Conservation (phyloP, 1,284 basidiomycete species). For the Ustilago cynodontis region DNA sequence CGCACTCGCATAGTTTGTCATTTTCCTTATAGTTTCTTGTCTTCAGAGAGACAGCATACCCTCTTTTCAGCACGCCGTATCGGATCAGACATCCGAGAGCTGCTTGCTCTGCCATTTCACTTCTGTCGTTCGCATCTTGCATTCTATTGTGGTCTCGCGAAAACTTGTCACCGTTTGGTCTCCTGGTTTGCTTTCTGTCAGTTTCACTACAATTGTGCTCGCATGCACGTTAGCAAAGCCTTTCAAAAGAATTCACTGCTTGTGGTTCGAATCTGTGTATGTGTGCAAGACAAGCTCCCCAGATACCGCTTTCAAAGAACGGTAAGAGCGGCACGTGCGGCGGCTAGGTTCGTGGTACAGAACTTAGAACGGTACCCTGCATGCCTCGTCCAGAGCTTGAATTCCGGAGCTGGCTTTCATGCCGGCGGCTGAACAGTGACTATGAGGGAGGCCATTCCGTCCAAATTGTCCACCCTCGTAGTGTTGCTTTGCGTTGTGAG, state of each 20-base stretch:
- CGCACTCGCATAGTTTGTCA: background rate
- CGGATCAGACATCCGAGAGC: background rate
- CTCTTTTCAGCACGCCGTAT: background rate
- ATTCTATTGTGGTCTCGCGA: background rate
- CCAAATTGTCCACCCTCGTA: no score
- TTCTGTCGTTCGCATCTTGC: background rate
- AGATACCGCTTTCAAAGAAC: no score
- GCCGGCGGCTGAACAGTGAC: no score
- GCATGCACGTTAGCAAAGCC: background rate
- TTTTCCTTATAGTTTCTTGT: conserved; percentile 2
- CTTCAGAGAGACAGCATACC: conserved; percentile 13
- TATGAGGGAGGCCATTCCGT: no score
- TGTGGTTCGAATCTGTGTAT: background rate
- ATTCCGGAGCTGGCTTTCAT: no score
- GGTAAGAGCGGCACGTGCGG: no score
- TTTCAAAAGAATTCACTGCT: background rate
- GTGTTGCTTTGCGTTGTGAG: background rate
- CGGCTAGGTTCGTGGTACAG: no score
- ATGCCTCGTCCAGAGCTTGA: no score
- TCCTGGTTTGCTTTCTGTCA: background rate
- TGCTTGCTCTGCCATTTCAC: background rate
- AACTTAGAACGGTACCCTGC: no score
- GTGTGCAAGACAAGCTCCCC: no score
- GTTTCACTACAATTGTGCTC: background rate
- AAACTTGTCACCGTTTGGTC: conserved; percentile 2